Evolutionary conservation across 805 yeast species (phyloP), one percentile per base, ranked within the genome.

Genomic region (Candida coquimbonensis): DNA sequence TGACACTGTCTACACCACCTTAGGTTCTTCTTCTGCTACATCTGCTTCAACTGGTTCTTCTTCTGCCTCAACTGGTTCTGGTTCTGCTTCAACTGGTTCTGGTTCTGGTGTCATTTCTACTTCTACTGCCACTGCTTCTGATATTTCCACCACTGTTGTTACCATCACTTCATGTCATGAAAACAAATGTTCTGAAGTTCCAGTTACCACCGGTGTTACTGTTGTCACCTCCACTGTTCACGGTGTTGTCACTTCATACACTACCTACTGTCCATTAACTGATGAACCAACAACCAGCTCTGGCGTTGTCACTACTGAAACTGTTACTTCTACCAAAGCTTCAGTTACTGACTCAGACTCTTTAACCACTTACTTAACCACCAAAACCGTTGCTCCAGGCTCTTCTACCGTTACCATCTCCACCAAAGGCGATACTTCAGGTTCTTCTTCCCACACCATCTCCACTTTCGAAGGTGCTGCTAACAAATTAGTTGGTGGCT

Each of bases 131-230:
- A n/a, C 17, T 14, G 16, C 17, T 7, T n/a, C 19, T 33, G n/a
- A 19, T 16, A n/a, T 17, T 17, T 19, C 38, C 11, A 19, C n/a
- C 13, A 35, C 26, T 11, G 12, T 16, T 11, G 9, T 17, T 21
- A 34, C 36, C 5, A 9, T 17, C 21, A 17, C 36, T 5, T 9
- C 24, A 16, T 34, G 36, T 34, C 16, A 33, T 14, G 16, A 33
- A 33, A 24, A 34, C 24, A 17, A 17, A 16, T 17, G 24, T 34
- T 14, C 31, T 19, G 44, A 36, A 17, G 38, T 16, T 19, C 21
- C 38, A 12, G 41, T 36, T 12, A 45, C 41, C 29, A 45, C 44
- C 41, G 45, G 41, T 38, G 37, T 43, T 9, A 43, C 46, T 38
- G 46, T 43, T 38, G 36, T 38, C 13, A 43, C 42, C 2, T n/a